These are phyloP conservation scores for Aegilops tauschii DNA, from an alignment of 176 grass and related monocot species.

Conservation along the genomic window DNA sequence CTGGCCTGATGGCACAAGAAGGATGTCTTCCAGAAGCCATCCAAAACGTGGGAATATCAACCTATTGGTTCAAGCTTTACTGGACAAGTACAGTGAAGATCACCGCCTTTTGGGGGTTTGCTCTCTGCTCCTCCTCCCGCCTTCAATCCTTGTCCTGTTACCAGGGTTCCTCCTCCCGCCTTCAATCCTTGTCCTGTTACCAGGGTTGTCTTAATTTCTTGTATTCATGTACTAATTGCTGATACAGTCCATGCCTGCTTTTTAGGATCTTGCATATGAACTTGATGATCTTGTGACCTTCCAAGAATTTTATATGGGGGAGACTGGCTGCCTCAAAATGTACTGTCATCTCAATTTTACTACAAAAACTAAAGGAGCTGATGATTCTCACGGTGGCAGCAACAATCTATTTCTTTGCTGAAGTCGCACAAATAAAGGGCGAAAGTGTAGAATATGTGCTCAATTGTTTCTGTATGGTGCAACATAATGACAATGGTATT, in stretches of 20 bases:
- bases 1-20: background rate
- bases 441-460: background rate
- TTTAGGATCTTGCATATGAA: background rate
- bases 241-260: background rate
- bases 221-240: background rate
- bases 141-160: background rate
- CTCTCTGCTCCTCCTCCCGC: background rate
- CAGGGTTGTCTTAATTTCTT: background rate
- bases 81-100: background rate
- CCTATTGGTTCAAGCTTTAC: background rate
- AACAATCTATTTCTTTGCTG: background rate
- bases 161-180: background rate
- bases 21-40: background rate
- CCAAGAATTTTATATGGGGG: background rate
- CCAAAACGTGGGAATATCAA: background rate
- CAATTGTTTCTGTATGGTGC: background rate
- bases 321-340: background rate
- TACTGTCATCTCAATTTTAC: background rate
- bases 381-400: background rate
- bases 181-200: background rate
- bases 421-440: background rate
- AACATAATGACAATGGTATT: background rate
- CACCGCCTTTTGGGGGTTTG: background rate
- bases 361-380: background rate
- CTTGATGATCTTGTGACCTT: background rate